phyloP scores from a whole-genome alignment of 495 filamentous ascomycete species.

The Neurospora tetraspora region DNA sequence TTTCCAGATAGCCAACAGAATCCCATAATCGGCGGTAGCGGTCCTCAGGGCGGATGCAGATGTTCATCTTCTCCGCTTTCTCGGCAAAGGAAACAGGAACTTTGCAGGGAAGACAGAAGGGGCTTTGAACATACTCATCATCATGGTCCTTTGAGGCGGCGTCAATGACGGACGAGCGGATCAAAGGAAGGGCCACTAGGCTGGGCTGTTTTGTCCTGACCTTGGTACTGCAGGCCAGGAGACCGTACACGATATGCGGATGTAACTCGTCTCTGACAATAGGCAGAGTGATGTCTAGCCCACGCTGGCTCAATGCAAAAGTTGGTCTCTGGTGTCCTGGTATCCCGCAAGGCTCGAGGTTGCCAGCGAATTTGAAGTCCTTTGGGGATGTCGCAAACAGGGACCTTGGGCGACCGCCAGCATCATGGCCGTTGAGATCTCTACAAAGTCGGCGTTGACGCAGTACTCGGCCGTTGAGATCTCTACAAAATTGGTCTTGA shows the following conservation, averaged over 20 bases:
- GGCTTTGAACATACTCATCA: neutral
- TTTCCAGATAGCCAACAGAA: neutral
- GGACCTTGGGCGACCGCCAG: neutral
- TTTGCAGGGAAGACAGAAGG: neutral
- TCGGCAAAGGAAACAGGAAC: neutral
- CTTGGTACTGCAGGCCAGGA: neutral
- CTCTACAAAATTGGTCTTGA: neutral
- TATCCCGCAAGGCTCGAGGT: neutral
- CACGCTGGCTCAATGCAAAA: neutral
- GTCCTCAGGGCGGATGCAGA: neutral
- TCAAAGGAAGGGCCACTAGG: neutral
- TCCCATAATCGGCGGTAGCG: neutral
- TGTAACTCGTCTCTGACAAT: neutral
- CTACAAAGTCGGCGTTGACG: fast-evolving
- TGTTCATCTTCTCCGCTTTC: neutral
- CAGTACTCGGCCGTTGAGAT: neutral
- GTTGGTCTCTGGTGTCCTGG: neutral
- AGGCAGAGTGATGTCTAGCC: neutral
- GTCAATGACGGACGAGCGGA: neutral
- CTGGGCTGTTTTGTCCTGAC: fast-evolving
- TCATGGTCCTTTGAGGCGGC: fast-evolving
- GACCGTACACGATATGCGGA: neutral
- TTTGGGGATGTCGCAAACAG: neutral
- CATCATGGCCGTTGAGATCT: neutral
- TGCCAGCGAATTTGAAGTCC: neutral